Evolutionary conservation across 257 asterid genomes (phyloP).

Genomic region (Lantana camara): DNA sequence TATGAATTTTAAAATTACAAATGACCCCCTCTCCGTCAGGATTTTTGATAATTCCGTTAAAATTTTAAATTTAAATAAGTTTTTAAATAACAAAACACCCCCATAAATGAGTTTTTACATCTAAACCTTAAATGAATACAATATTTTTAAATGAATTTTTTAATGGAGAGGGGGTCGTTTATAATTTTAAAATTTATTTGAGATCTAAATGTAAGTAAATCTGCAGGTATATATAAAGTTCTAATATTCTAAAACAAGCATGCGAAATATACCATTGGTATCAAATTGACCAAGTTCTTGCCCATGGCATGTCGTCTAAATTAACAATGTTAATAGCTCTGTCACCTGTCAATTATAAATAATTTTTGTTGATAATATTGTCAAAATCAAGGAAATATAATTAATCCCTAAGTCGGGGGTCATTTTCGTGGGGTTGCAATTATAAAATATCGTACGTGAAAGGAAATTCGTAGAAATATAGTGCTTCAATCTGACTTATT

Average conservation of each 20-base stretch:
- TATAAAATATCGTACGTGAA: conserved; percentile 11
- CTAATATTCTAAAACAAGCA: neutral
- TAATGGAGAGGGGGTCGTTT: no score
- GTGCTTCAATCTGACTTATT: conserved; percentile 30
- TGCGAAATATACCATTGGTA: neutral
- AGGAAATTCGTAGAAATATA: conserved; percentile 3
- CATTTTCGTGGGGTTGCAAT: conserved; percentile 5
- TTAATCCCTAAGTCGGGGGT: conserved; percentile 11
- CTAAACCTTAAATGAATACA: no score
- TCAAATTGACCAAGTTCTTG: conserved; percentile 35
- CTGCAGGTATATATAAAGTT: no score
- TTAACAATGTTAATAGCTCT: conserved; percentile 32
- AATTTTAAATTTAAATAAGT: no score
- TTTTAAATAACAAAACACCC: no score
- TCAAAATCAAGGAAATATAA: conserved; percentile 35
- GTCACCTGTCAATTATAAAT: conserved; percentile 19
- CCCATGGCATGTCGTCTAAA: conserved; percentile 33
- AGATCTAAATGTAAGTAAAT: no score
- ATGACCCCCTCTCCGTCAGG: no score
- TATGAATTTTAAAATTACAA: no score
- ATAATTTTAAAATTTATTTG: no score
- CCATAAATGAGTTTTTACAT: no score
- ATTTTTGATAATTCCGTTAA: no score
- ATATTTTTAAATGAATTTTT: no score
- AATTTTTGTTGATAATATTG: conserved; percentile 19